These are phyloP conservation scores for Batkoa obscura DNA, from an alignment of 371 early-diverging fungal genomes.

Conservation along the genomic window DNA sequence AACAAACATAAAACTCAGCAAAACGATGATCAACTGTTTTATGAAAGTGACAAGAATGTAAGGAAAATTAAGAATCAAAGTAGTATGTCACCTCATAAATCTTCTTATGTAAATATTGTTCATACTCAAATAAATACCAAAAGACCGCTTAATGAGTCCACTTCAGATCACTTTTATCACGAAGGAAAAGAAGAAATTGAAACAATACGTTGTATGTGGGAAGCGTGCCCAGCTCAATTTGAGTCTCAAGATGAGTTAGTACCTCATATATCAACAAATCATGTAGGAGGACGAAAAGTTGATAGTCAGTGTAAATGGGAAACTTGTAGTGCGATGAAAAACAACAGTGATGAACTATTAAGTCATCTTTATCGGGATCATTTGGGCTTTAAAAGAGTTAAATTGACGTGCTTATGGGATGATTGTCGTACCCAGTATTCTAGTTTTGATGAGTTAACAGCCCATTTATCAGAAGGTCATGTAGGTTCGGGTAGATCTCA, in stretches of 20 bases:
- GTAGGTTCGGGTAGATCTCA: constrained; percentile 43
- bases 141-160: too few species aligned
- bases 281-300: constrained; percentile 34
- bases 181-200: background rate
- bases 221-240: constrained; percentile 58
- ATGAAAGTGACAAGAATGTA: too few species aligned
- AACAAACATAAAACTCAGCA: too few species aligned
- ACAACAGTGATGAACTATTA: constrained; percentile 34
- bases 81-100: too few species aligned
- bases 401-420: constrained; percentile 38
- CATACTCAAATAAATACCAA: too few species aligned
- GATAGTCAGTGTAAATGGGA: constrained; percentile 50
- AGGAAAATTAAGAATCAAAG: too few species aligned
- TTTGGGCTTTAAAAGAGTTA: constrained; percentile 13
- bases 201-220: constrained; percentile 41
- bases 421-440: constrained; percentile 28
- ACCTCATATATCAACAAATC: constrained; percentile 58
- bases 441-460: constrained; percentile 41
- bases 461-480: constrained; percentile 54
- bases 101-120: too few species aligned
- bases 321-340: constrained; percentile 33
- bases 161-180: too few species aligned
- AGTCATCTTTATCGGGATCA: constrained; percentile 44
- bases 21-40: too few species aligned
- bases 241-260: constrained; percentile 47